Base-by-base conservation (phyloP, 352 stramenopile species). In the Phytopythium montanum region DNA sequence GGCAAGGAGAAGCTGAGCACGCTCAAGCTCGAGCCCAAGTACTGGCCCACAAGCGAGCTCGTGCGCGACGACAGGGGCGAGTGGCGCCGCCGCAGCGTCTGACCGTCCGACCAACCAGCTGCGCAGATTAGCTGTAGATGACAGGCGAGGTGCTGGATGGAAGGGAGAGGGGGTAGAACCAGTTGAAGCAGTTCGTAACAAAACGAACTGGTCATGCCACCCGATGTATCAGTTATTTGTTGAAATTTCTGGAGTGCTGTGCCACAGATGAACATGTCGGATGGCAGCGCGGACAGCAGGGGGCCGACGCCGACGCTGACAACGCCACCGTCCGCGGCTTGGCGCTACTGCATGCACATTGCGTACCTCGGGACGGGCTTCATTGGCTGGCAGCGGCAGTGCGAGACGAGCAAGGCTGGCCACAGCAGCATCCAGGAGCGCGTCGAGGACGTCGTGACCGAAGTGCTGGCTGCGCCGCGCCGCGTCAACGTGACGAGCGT, bases 1-100 rank as follows among this genome's bases (percentile, higher is more conserved):
- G 86, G 86, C 29, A 96, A 96, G 59, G 73, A 92, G 31, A 79
- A 81, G n/a, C 67, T 96, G 14, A 90, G 84, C 55, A 96, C 88
- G 12, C 69, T 97, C 18, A 96, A 96, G 72, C 73, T 92, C 29
- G 88, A 96, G 68, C 86, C 89, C 3, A 89, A 88, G 65, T 97
- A 96, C 69, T 97, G 88, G 87, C 88, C 87, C 23, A 96, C 90
- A 19, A 91, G 85, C 64, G 84, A 97, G 53, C 68, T 97, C 23
- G 68, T 90, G 46, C 68, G 90, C 61, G 50, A 56, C 29, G 78
- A 91, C 36, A 78, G 85, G 33, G 84, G 84, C 49, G 81, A 91
- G 51, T 95, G 86, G 85, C 81, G 75, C 62, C 81, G 85, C 41
- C 65, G 70, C 48, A 72, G 74, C 41, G 69, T 81, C 42, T 89